A percentile compares a stretch with the other conserved stretches of the same genome.
phyloP scores from a whole-genome alignment of 2,329 filamentous ascomycete species.

The Sphaerulina populicola region DNA sequence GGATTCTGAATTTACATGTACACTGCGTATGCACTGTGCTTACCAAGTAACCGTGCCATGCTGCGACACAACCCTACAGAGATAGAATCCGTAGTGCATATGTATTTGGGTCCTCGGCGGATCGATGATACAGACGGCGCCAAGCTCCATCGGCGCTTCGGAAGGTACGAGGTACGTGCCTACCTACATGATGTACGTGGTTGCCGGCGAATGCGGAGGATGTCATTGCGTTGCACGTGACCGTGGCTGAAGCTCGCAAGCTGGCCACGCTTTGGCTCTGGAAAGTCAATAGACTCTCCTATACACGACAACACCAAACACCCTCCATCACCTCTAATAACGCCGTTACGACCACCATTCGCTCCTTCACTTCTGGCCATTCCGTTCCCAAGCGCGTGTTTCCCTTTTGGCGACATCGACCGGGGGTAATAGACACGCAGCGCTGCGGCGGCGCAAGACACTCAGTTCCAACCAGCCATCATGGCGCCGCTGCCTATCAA shows the following conservation, averaged over 20 bases:
- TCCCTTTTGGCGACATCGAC: constrained; percentile 3
- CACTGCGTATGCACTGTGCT: too few species aligned
- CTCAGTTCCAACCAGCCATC: constrained; percentile 15
- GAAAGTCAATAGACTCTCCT: not conserved
- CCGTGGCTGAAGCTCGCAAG: not conserved
- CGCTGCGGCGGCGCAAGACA: constrained; percentile 22
- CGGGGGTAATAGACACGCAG: constrained; percentile 6
- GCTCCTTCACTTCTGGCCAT: constrained; percentile 23
- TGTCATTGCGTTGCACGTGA: not conserved
- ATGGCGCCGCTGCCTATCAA: constrained; percentile 76
- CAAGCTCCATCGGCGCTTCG: too few species aligned
- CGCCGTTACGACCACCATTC: constrained; percentile 31
- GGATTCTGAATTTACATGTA: too few species aligned
- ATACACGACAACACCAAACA: not conserved
- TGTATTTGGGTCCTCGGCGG: too few species aligned
- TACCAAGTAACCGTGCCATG: too few species aligned
- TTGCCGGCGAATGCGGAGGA: not conserved
- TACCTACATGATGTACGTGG: too few species aligned
- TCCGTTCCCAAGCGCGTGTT: constrained; percentile 10
- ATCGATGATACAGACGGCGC: too few species aligned
- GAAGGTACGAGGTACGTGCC: too few species aligned
- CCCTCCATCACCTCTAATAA: constrained; percentile 13
- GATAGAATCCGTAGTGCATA: too few species aligned
- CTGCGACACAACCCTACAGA: too few species aligned
- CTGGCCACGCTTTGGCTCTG: not conserved